Percentiles rank a stretch among this genome's conserved stretches.
These are phyloP conservation scores for Fusarium clavum DNA, from an alignment of 2,329 filamentous ascomycete genomes.

Conservation along the genomic window DNA sequence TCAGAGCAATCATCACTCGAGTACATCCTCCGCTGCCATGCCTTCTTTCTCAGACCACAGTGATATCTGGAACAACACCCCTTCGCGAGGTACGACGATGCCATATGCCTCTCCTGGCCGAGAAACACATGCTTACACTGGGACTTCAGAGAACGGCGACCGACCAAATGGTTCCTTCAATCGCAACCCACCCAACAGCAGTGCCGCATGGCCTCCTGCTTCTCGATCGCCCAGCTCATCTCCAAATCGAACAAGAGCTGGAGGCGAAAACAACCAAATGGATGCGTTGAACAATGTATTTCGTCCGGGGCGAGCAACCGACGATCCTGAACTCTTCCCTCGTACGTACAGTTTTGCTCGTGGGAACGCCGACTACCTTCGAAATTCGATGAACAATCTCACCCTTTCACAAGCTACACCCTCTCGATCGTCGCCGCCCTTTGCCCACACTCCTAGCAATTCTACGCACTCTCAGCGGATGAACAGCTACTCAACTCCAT, in stretches of 20 bases:
- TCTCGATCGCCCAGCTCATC: conserved; percentile 65
- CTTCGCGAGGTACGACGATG: conserved; percentile 59
- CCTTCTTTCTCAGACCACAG: not conserved
- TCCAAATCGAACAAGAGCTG: conserved; percentile 66
- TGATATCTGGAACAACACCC: conserved; percentile 15
- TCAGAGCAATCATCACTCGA: not conserved
- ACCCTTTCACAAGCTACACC: conserved; percentile 65
- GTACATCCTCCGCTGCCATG: not conserved
- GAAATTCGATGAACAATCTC: conserved; percentile 36
- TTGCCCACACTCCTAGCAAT: conserved; percentile 56
- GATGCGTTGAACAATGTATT: conserved; percentile 5
- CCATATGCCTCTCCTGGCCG: not conserved
- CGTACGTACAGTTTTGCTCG: conserved; percentile 46
- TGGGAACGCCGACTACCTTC: conserved; percentile 55
- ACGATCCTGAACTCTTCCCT: conserved; percentile 44
- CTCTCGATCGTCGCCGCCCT: conserved; percentile 58
- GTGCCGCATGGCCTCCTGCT: conserved; percentile 68
- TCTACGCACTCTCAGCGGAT: conserved; percentile 62
- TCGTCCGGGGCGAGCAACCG: conserved; percentile 21
- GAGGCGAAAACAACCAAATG: conserved; percentile 56
- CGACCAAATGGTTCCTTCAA: conserved; percentile 71
- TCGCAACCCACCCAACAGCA: conserved; percentile 73
- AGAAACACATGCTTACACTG: conserved; percentile 28
- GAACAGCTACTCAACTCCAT: conserved; percentile 58
- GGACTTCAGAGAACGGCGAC: conserved; percentile 46